Evolutionary conservation across 2,329 filamentous ascomycete species (phyloP).

Genomic region (Byssoonygena ceratinophila): DNA sequence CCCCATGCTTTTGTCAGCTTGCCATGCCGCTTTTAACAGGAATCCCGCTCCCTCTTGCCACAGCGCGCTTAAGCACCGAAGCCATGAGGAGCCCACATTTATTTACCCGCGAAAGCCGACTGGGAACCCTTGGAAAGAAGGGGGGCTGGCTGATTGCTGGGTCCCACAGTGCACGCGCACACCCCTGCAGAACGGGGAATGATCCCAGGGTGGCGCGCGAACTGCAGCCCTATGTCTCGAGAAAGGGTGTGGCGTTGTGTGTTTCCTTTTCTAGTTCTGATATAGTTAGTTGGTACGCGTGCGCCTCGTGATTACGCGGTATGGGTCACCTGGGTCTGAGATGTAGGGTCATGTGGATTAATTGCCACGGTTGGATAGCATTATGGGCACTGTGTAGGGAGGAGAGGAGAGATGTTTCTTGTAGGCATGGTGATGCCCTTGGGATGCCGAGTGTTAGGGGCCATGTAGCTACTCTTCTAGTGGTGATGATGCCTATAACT

Average conservation of each 20-base stretch:
- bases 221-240: slow-evolving; percentile 4
- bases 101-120: slow-evolving; percentile 1
- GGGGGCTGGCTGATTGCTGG: neutral
- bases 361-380: slow-evolving; percentile 7
- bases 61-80: neutral
- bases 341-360: slow-evolving; percentile 4
- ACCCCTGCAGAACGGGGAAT: slow-evolving; percentile 11
- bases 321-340: neutral
- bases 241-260: neutral
- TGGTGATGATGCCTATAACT: neutral
- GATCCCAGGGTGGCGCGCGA: no score
- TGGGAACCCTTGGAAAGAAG: slow-evolving; percentile 2
- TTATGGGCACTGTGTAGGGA: slow-evolving; percentile 1
- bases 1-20: neutral
- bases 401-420: neutral
- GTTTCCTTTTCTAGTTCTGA: neutral
- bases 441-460: no score
- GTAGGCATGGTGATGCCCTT: neutral
- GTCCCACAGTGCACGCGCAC: slow-evolving; percentile 9
- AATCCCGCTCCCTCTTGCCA: neutral
- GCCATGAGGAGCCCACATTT: neutral
- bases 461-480: neutral
- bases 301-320: neutral
- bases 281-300: neutral
- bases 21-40: slow-evolving; percentile 10